Evolutionary conservation across 805 yeast genomes (phyloP).

Genomic region (Torulaspora delbrueckii): DNA sequence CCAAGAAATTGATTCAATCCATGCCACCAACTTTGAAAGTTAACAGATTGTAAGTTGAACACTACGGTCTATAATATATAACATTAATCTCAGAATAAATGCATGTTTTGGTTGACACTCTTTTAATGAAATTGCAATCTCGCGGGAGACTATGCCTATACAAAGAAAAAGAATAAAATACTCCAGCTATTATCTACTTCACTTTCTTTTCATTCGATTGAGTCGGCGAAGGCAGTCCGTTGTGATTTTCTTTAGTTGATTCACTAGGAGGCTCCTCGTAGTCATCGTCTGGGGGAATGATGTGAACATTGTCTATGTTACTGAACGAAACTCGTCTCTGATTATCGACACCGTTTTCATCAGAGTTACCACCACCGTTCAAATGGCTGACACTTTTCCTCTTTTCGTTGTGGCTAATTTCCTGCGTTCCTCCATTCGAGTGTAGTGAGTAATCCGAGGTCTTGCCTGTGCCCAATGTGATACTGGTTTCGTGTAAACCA

Average conservation of each 20-base stretch:
- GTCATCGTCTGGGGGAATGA: conserved; percentile 21
- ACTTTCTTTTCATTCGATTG: conserved; percentile 4
- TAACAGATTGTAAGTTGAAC: conserved; percentile 40
- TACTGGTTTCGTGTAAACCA: conserved; percentile 2
- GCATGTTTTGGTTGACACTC: conserved; percentile 16
- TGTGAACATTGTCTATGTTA: conserved; percentile 27
- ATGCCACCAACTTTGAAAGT: conserved; percentile 89
- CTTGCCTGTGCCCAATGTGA: neutral
- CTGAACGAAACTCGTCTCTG: conserved; percentile 34
- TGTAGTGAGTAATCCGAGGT: neutral
- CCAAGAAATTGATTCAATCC: conserved; percentile 95
- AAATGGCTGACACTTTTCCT: conserved; percentile 2
- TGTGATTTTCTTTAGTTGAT: conserved; percentile 3
- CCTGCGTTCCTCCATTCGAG: conserved; percentile 1
- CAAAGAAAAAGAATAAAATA: neutral
- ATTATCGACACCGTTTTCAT: conserved; percentile 5
- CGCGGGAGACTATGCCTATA: neutral
- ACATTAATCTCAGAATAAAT: conserved; percentile 17
- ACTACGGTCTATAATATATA: conserved; percentile 13
- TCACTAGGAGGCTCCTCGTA: conserved; percentile 3
- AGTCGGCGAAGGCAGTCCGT: neutral
- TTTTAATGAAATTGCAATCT: neutral
- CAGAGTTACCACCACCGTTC: conserved; percentile 1
- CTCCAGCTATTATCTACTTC: conserved; percentile 1
- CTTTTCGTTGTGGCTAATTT: conserved; percentile 3